Base-by-base conservation (phyloP, 176 grass and related monocot genomes). In the Carex parvula region DNA sequence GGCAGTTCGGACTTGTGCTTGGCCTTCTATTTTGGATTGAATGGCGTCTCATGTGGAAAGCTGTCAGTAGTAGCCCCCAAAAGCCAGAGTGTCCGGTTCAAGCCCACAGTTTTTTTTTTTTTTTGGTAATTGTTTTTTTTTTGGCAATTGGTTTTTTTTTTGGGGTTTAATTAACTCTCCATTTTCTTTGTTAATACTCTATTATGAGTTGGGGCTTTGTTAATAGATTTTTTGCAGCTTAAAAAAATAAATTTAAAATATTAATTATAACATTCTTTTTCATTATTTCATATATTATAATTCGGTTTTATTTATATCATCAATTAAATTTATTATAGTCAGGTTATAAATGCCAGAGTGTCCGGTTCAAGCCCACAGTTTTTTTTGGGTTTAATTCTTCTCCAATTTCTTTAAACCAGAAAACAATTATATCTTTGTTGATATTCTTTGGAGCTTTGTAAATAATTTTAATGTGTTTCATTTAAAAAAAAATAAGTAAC, bases 11-110 rank as follows among this genome's bases (percentile, higher is more conserved):
- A 84, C 20, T 62, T 55, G 8, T 29, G 56, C 26, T 20, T 46
- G 53, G 67, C 84, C 84, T 85, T 85, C 84, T 79, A 79, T 48
- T 85, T 85, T 79, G 84, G 84, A 59, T 30, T 63, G 70, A 76
- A 63, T 54, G 56, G 33, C 53, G 5, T 83, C 50, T 79, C 52
- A 66, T 66, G 44, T 85, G 84, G 70, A 63, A 54, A 79, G 67
- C 58, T 77, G 70, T 79, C 61, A 75, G 71, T n/a, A 64, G 22
- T 50, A 41, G 60, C 2, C 65, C 70, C 71, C 71, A 65, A 30
- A 46, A 77, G 71, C 84, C 84, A 85, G 84, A 64, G 70, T 79
- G 84, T 75, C 71, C 17, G 33, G 37, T 85, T 85, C 0, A 66
- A 61, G 48, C 70, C 52, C 83, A 13, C 39, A 9, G 52, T 78